Evolutionary conservation across 257 asterid species (phyloP).

Genomic region (Hygrophila difformis): DNA sequence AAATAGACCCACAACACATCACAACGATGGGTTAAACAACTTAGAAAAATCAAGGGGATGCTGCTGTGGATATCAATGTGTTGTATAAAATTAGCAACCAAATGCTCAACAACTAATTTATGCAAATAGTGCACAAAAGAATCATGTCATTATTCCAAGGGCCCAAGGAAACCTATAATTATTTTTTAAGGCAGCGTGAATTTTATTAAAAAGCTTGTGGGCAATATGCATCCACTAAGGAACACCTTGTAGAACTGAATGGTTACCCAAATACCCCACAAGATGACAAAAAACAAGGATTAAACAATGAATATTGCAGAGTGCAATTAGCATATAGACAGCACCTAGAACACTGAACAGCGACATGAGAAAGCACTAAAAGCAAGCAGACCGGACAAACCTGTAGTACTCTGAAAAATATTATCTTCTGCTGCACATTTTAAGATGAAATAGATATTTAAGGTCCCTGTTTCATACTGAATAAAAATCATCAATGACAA

Average conservation of each 20-base stretch:
- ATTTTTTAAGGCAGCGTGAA: no score
- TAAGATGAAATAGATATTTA: slow-evolving; percentile 33
- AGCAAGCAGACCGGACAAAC: slow-evolving; percentile 28
- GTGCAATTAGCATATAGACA: slow-evolving; percentile 1
- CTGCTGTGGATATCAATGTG: no score
- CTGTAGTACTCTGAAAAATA: slow-evolving; percentile 26
- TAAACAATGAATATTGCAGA: slow-evolving; percentile 1
- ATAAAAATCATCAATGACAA: slow-evolving; percentile 12
- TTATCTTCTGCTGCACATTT: slow-evolving; percentile 26
- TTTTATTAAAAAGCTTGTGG: no score
- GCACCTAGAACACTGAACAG: slow-evolving; percentile 1
- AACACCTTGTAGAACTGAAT: slow-evolving; percentile 1
- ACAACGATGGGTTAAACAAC: slow-evolving; percentile 11
- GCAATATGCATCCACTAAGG: no score
- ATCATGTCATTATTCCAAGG: no score
- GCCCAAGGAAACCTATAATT: no score
- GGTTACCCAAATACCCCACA: slow-evolving; percentile 3
- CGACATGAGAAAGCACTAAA: slow-evolving; percentile 14
- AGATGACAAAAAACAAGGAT: neutral
- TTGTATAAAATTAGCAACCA: no score
- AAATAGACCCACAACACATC: neutral
- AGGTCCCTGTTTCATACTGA: slow-evolving; percentile 41
- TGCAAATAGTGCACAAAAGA: no score
- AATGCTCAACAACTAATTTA: no score
- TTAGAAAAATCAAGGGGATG: slow-evolving; percentile 2